Base-by-base conservation (phyloP, 306 rosid genomes). In the Neltuma alba region DNA sequence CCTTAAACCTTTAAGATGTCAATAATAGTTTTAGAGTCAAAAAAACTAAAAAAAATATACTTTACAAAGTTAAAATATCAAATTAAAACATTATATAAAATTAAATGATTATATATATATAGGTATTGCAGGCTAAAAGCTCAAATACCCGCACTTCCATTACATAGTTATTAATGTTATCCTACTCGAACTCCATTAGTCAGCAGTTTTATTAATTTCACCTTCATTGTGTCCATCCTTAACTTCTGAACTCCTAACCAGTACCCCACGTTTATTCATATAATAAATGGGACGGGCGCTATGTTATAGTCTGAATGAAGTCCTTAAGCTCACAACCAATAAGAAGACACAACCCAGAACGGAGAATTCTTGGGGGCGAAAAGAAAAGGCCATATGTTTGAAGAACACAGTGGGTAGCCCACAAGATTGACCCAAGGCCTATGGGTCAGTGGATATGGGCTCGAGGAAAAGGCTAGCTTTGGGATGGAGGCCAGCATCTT, bases 401-500 rank as follows among this genome's bases (percentile, higher is more conserved):
- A 55, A 23, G 6, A 21, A 18, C 25, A 16, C 0, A 63, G 1
- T 2, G 1, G 1, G 15, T n/a, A 21, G 48, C 31, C 74, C 34
- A 40, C 20, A 72, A 42, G 40, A 76, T 68, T 70, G 52, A 44
- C 40, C 15, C 16, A 21, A 52, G 58, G 23, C 50, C 60, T 62
- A 5, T 38, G 5, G 25, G 34, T 82, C 58, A 72, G 27, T 3
- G 60, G 83, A 80, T 76, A 82, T 9, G 67, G 84, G 83, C 82
- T 94, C 96, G 31, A 94, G 57, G 85, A 94, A 94, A 30, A 94
- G 75, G 83, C 84, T 90, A 81, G 96, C 92, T 72, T 89, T 85
- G 66, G 96, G 95, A 87, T 79, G 86, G 76, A 94, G 84, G 69
- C 90, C 93, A 73, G 86, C 85, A 67, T 92, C 98, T 90, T 90